Evolutionary conservation across 2,329 filamentous ascomycete genomes (phyloP), one percentile per base, ranked within the genome.

Genomic region (Calonectria fujianensis): DNA sequence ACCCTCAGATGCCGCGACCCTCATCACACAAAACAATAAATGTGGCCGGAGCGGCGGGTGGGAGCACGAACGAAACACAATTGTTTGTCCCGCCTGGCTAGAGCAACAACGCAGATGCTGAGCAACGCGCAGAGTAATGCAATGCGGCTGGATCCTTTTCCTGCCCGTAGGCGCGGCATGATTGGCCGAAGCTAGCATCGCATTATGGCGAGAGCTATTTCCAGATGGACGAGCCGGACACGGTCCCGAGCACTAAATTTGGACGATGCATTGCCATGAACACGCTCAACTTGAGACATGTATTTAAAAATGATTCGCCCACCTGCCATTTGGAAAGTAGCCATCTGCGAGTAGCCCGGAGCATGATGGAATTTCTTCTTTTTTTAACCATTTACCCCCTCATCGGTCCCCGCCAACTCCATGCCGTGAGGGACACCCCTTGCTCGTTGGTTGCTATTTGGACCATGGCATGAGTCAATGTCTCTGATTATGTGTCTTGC

Each of bases 311-410:
- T 50, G 39, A 65, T 65, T 35, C 32, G 57, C 57, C 51, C 29
- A 45, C 20, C 41, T 50, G 6, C 24, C 35, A 57, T 29, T 8
- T 27, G 7, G 52, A 16, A 35, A 16, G 39, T 57, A 10, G 20
- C 24, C 29, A 32, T 35, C 27, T 65, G 69, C 59, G 32, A 52
- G 61, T 37, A 24, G 48, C 57, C 69, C 20, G 18, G 50, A 65
- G 54, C 68, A 70, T 69, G 29, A 69, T 63, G 67, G 31, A 16
- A 41, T 50, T 61, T 48, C 52, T 54, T 39, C 37, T 35, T 69
- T 52, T 24, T 54, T 27, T 61, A 31, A 63, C 27, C 16, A 48
- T 39, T 6, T 4, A 63, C 39, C 61, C 41, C 41, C n/a, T 31
- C 45, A 37, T 27, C 24, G 16, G 10, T 10, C 59, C 59, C 24